Base-by-base conservation (phyloP, 2,329 filamentous ascomycete genomes). In the Xylaria sp. region DNA sequence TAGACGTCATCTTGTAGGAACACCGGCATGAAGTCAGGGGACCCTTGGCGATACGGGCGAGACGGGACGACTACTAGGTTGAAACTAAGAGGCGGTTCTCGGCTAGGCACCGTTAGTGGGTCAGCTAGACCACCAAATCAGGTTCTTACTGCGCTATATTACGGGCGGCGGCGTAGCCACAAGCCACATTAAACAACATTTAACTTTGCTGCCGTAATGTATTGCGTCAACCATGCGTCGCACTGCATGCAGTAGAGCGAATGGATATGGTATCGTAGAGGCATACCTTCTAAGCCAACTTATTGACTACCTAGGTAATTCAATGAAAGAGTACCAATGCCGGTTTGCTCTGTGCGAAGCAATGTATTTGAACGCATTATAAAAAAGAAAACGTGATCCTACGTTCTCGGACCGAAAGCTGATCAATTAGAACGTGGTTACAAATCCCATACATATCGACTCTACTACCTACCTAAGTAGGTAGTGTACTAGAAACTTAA, bases 161-260 rank as follows among this genome's bases (percentile, higher is more conserved):
- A 41, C 12, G 12, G 46, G 20, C 46, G 9, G n/a, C n/a, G 46
- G 46, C 20, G 46, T 12, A 48, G 9, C n/a, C 9, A 2, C 46
- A 48, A 48, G 46, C 6, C n/a, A 18, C 23, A 25, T 32, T 20
- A 18, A 12, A 44, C 25, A n/a, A 13, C 32, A 18, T n/a, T 58
- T 18, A 20, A 18, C 56, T 12, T 44, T 25, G 25, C 37, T 44
- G 41, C 39, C 13, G 32, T 56, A 63, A 48, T 57, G 25, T 18
- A 32, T 58, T 65, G 46, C 63, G 63, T 65, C 54, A 65, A 51
- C 28, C 28, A 28, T 64, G 13, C 39, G 55, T 63, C 13, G 52
- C n/a, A 10, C 20, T 55, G 39, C 34, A 5, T 55, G 39, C 34
- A 5, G 37, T 54, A 41, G 20, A 4, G 15, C 4, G 8, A 3